Percentiles rank a stretch among this genome's conserved stretches.
Conservation (phyloP, 2,329 filamentous ascomycete genomes). For the Biscogniauxia mediterranea region DNA sequence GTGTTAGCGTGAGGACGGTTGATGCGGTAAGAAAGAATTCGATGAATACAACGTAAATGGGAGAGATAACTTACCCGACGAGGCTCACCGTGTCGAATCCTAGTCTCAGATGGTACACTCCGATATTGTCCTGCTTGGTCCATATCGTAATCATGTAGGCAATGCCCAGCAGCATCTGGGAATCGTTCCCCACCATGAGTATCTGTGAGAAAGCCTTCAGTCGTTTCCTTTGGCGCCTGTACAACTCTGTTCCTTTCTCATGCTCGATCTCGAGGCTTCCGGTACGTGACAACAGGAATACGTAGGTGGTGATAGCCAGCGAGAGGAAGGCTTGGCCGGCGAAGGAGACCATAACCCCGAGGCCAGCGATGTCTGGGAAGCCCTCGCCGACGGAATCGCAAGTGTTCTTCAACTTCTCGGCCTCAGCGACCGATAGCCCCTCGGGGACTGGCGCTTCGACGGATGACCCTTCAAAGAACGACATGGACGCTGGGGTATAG, state of each 20-base stretch:
- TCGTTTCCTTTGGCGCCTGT: conserved; percentile 5
- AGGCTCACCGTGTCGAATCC: conserved; percentile 19
- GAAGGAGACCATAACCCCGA: conserved; percentile 15
- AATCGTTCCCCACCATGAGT: conserved; percentile 17
- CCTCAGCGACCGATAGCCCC: not conserved
- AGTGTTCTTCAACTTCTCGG: not conserved
- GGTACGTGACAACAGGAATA: conserved; percentile 12
- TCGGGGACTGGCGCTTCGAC: not conserved
- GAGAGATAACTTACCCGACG: conserved; percentile 11
- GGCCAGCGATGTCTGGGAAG: conserved; percentile 12
- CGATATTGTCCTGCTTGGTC: conserved; percentile 12
- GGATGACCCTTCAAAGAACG: not conserved
- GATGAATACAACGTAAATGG: no score
- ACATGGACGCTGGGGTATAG: not conserved
- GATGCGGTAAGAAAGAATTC: not conserved
- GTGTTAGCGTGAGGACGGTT: not conserved
- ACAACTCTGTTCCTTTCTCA: conserved; percentile 7
- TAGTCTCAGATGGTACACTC: conserved; percentile 14
- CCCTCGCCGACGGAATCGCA: conserved; percentile 13
- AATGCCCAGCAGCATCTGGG: conserved; percentile 15
- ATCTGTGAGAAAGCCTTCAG: conserved; percentile 14
- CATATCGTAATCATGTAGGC: conserved; percentile 17
- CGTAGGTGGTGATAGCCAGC: conserved; percentile 10
- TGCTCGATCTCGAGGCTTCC: conserved; percentile 14
- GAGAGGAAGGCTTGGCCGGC: conserved; percentile 17